Evolutionary conservation across 345 rosid genomes (phyloP), one percentile per base, ranked within the genome.

Genomic region (Carallia pectinifolia): DNA sequence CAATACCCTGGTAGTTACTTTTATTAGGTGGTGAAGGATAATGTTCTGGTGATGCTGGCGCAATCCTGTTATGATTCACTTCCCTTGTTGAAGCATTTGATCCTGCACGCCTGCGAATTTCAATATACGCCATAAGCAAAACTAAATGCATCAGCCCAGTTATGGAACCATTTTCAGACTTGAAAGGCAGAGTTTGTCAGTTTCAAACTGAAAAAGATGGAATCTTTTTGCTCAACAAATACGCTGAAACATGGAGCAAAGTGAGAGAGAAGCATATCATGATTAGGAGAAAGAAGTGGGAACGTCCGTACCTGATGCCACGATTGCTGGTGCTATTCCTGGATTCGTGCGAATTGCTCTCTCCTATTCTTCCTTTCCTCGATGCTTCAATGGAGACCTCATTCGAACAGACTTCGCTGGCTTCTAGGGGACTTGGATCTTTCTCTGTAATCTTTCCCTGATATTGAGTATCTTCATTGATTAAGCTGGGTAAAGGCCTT

Each of bases 11-110:
- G 64, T 78, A 2, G 13, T 40, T 47, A 38, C 39, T 64, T 77
- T 68, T 74, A 1, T 10, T 7, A 2, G 72, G 74, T 36, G 16
- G 19, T n/a, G 71, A 52, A 55, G 70, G 53, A 40, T 62, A 74
- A 70, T 71, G 74, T 70, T 76, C 83, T 0, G 88, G 90, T 27
- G 86, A 81, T 54, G 81, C 90, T 2, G 82, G 91, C 52, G 83
- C 86, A 77, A 86, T 79, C 76, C 63, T 85, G 75, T 79, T 79
- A 68, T 84, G 85, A 84, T 75, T 91, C 60, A 62, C 83, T 75
- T 93, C 98, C 78, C 76, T 80, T 6, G 73, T 31, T 64, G 69
- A 64, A 27, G 81, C 81, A 78, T 70, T 83, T 38, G 85, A 88
- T 76, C 85, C 85, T 59, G 79, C 56, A 50, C 27, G 64, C 84